Percentiles rank a stretch among this genome's conserved stretches.
Evolutionary conservation across 371 early-diverging fungal species (phyloP).

Genomic region (Mucor piriformis): DNA sequence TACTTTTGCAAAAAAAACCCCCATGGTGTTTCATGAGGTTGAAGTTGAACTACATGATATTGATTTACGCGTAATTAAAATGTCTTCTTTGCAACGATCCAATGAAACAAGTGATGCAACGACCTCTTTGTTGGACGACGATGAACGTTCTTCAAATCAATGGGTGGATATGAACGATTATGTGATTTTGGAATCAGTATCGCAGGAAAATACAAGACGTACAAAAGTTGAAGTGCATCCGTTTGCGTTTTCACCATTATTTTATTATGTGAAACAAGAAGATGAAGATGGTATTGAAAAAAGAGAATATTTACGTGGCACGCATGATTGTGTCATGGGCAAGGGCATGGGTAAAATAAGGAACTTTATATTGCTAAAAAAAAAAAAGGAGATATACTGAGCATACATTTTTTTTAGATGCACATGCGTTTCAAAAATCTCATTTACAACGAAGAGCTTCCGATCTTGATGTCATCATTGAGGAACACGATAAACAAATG

Average conservation of each 20-base stretch:
- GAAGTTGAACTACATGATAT: constrained; percentile 32
- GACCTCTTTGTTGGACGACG: neutral
- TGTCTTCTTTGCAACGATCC: too few relatives aligned
- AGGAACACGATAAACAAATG: constrained; percentile 17
- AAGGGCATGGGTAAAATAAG: constrained; percentile 36
- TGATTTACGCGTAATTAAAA: constrained; percentile 32
- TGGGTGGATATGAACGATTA: constrained; percentile 44
- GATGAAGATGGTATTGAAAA: constrained; percentile 28
- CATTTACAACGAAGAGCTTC: constrained; percentile 18
- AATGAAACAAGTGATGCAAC: too few relatives aligned
- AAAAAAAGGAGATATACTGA: neutral
- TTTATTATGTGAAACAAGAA: constrained; percentile 49
- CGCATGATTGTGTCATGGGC: constrained; percentile 41
- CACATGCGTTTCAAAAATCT: constrained; percentile 22
- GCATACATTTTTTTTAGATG: neutral
- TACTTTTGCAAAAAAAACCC: constrained; percentile 9
- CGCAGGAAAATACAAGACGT: neutral
- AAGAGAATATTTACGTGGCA: constrained; percentile 28
- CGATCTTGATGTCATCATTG: constrained; percentile 17
- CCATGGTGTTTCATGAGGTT: constrained; percentile 29
- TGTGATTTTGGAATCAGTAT: constrained; percentile 19
- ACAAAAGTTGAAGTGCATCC: constrained; percentile 44
- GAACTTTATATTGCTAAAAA: too few relatives aligned
- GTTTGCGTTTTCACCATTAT: constrained; percentile 56
- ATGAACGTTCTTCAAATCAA: neutral